phyloP scores from a whole-genome alignment of 2,329 filamentous ascomycete species.

The Neonectria hederae region DNA sequence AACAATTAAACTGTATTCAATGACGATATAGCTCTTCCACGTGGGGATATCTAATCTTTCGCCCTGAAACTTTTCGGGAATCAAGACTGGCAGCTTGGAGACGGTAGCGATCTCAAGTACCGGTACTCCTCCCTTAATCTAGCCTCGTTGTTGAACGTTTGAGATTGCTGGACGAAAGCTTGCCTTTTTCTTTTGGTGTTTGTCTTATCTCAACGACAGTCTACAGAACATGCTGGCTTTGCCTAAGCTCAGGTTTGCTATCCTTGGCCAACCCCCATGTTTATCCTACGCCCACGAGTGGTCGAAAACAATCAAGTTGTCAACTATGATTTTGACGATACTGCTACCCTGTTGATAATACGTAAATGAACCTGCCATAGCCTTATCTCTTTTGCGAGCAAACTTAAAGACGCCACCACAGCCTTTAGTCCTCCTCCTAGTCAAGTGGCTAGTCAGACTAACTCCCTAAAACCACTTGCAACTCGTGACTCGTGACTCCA shows the following conservation, averaged over 20 bases:
- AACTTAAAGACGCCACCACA: background rate
- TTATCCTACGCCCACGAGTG: background rate
- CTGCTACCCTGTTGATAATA: background rate
- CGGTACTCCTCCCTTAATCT: background rate
- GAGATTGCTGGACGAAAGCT: background rate
- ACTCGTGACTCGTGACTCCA: no score
- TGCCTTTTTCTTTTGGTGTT: background rate
- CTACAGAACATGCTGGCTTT: background rate
- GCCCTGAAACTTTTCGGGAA: no score
- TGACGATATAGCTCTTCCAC: background rate
- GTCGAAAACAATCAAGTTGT: background rate
- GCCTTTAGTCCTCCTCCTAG: background rate
- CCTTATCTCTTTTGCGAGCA: accelerated
- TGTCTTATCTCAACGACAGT: background rate
- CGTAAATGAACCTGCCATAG: background rate
- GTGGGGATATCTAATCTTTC: no score
- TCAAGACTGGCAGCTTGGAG: background rate
- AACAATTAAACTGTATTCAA: background rate
- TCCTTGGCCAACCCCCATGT: background rate
- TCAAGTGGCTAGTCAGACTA: no score
- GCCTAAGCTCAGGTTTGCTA: background rate
- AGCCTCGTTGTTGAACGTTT: background rate
- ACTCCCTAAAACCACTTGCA: background rate
- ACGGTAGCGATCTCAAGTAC: no score
- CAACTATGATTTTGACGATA: background rate